Evolutionary conservation across 208 protist genomes (phyloP).

Genomic region (Novymonas esmeraldas): DNA sequence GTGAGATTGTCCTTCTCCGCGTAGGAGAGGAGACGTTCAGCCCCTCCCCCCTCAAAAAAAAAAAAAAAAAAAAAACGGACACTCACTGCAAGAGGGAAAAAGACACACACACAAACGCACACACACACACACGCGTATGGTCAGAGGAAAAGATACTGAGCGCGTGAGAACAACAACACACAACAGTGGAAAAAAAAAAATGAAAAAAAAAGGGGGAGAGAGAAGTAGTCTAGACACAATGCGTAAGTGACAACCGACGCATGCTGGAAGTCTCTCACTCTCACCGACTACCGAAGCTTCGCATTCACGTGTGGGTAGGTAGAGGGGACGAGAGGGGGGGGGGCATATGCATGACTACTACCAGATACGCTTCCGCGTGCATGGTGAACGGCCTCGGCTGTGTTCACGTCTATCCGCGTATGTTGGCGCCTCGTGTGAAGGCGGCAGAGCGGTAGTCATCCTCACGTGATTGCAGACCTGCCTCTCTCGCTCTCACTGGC

Average conservation of each 20-base stretch:
- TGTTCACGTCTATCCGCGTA: background rate
- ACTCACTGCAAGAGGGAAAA: background rate
- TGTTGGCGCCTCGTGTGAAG: background rate
- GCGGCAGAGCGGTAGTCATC: background rate
- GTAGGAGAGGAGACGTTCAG: too few species aligned
- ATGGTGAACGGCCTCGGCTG: background rate
- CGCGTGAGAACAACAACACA: background rate
- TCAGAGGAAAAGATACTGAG: background rate
- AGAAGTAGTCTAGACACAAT: conserved; percentile 3
- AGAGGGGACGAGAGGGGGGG: too few species aligned
- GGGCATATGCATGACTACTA: too few species aligned
- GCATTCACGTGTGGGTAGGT: too few species aligned
- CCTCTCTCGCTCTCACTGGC: too few species aligned
- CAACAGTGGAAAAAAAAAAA: conserved; percentile 3
- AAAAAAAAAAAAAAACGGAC: background rate
- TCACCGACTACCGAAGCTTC: too few species aligned
- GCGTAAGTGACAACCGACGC: background rate
- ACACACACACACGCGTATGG: conserved; percentile 5
- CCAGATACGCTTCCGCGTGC: too few species aligned
- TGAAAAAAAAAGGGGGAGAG: conserved; percentile 2
- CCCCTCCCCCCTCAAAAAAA: too few species aligned
- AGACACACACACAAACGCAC: conserved; percentile 5
- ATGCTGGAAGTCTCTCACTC: background rate
- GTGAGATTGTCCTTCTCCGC: too few species aligned
- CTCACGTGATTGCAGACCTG: too few species aligned